A percentile compares a stretch with the other conserved stretches of the same genome.
These are phyloP conservation scores for Crotalaria pallida DNA, from an alignment of 306 rosid species.

Conservation along the genomic window DNA sequence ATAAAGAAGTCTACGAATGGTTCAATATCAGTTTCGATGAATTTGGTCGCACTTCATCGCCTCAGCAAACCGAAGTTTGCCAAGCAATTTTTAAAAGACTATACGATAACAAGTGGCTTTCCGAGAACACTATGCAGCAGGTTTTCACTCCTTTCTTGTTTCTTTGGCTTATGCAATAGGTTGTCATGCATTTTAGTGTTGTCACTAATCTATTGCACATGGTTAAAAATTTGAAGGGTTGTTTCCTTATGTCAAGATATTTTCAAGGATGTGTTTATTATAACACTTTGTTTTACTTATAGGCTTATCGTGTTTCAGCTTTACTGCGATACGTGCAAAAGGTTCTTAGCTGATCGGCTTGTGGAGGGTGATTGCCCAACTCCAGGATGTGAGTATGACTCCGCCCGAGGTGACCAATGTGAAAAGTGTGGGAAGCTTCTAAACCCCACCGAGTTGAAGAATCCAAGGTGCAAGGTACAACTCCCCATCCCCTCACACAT, in stretches of 20 bases:
- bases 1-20: conserved; percentile 81
- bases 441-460: conserved; percentile 75
- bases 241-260: background rate
- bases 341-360: conserved; percentile 85
- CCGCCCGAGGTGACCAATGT: conserved; percentile 96
- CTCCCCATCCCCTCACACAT: background rate
- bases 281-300: background rate
- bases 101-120: conserved; percentile 65
- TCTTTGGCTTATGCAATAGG: background rate
- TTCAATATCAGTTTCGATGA: conserved; percentile 83
- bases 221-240: conserved; percentile 5
- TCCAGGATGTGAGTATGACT: conserved; percentile 71
- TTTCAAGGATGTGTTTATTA: background rate
- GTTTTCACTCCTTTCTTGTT: conserved; percentile 31
- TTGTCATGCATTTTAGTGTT: background rate
- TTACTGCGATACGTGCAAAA: conserved; percentile 73
- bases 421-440: conserved; percentile 93
- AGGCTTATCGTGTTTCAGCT: conserved; percentile 53
- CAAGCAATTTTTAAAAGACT: conserved; percentile 68
- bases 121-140: conserved; percentile 91
- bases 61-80: conserved; percentile 86
- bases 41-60: conserved; percentile 85
- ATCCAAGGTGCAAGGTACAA: conserved; percentile 89
- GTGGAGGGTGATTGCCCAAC: conserved; percentile 93
- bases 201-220: background rate